Base-by-base conservation (phyloP, 2,329 filamentous ascomycete genomes). In the Cercospora brassicicola region DNA sequence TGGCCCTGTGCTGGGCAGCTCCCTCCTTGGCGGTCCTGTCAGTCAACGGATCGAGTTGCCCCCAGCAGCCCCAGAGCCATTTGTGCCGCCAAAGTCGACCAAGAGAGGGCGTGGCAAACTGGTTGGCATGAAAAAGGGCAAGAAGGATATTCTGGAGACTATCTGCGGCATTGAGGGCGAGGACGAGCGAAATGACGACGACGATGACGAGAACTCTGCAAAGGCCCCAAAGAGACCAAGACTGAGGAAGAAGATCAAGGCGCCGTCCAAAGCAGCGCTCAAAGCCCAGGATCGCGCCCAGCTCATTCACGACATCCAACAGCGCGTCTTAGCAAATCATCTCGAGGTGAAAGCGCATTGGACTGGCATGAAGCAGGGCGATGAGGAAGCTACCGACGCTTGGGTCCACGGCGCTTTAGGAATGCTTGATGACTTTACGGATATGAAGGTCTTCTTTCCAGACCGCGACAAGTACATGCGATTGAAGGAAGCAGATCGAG, bases 371-470 rank as follows among this genome's bases (percentile, higher is more conserved):
- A 73, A 84, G 9, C 79, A 82, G 26, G 79, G 75, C 15, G 85
- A 87, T 30, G 76, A 81, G 26, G 80, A 82, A 48, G 83, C 84
- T 2, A 81, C 82, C 6, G 81, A 84, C 45, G 83, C 87, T 60
- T 89, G 87, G 82, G 80, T 89, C 13, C 85, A 88, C 59, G 85
- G 86, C 68, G 87, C 87, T 0, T 82, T 85, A 68, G 83, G 84
- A 66, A 80, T 90, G 66, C 80, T 89, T 51, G 84, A 86, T 63
- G 87, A 88, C 66, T 90, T 90, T 73, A 82, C 85, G 7, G 84
- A 83, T 9, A 88, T 88, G 69, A 83, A 85, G 60, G 80, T 84
- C 2, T 88, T 90, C 76, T 90, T 87, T 75, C 85, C 86, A 0
- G 72, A 76, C 61, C 71, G 83, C 73, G 81, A 86, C 71, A 81